A percentile compares a stretch with the other conserved stretches of the same genome.
These are phyloP conservation scores for Leishmania arabica DNA, from an alignment of 208 protist genomes.

Conservation along the genomic window DNA sequence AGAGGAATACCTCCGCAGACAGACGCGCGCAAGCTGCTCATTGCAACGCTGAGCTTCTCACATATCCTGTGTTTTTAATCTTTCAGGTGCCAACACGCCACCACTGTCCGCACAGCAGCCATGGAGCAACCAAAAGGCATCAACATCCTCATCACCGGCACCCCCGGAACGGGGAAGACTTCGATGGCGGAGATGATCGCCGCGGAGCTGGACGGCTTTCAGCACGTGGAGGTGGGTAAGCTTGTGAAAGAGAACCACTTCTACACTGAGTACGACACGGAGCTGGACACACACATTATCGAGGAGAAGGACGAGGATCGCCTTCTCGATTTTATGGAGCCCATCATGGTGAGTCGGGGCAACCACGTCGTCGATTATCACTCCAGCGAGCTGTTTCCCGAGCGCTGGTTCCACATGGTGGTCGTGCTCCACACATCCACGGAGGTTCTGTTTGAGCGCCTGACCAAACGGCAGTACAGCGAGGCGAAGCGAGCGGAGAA, in stretches of 20 bases:
- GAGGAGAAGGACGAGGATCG: conserved; percentile 95
- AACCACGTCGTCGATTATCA: conserved; percentile 97
- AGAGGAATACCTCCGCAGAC: background rate
- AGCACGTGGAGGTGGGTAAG: conserved; percentile 91
- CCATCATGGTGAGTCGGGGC: conserved; percentile 83
- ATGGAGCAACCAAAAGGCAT: conserved; percentile 78
- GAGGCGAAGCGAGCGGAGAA: conserved; percentile 96
- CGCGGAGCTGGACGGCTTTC: conserved; percentile 65
- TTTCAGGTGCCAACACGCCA: background rate
- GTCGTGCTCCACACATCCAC: conserved; percentile 95
- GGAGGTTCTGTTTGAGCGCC: conserved; percentile 90
- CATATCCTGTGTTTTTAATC: background rate
- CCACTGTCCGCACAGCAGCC: background rate
- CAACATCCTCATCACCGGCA: conserved; percentile 95
- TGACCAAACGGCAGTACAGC: conserved; percentile 91
- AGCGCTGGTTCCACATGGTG: conserved; percentile 98
- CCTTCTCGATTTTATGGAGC: conserved; percentile 96
- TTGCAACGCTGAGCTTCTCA: background rate
- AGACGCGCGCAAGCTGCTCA: background rate
- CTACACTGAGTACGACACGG: conserved; percentile 91
- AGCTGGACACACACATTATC: conserved; percentile 93
- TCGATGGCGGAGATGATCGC: conserved; percentile 85
- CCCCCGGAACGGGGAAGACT: conserved; percentile 97
- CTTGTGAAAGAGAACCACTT: conserved; percentile 93
- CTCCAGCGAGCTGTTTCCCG: conserved; percentile 96